Evolutionary conservation across 495 filamentous ascomycete species (phyloP), one percentile per base, ranked within the genome.

Genomic region (Xylaria acuta): DNA sequence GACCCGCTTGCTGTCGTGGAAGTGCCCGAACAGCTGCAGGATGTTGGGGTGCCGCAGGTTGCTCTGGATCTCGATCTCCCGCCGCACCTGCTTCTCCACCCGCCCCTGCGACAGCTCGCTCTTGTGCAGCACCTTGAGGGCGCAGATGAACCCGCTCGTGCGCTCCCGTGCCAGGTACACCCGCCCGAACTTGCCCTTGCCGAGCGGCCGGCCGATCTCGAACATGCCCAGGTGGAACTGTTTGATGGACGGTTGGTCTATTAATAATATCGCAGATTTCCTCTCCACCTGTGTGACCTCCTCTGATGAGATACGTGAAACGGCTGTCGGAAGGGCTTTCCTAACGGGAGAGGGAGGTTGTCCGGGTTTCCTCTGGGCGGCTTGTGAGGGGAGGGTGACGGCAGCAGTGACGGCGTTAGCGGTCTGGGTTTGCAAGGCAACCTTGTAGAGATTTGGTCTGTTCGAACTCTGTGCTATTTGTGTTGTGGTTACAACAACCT

Each of bases 191-290:
- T 99, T 99, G 67, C 96, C 96, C 80, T 98, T 99, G 11, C 96
- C 96, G 6, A 99, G 85, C 3, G 96, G 97, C 60, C 95, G 93
- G 12, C 96, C 96, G 75, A 99, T 98, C 77, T 99, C 96, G 77
- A 99, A 99, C 96, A 99, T 98, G 80, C 95, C 94, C 2, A 99
- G 90, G 74, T 98, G 94, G 79, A 96, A 93, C 65, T 94, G 88
- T 75, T 92, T 95, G 58, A 85, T 72, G 18, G 76, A 51, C 32
- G 93, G 89, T 64, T 90, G 86, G 69, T 90, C 89, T 69, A 91
- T 83, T 30, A 86, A 78, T 2, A 83, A 77, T 1, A 82, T 77
- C 25, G 84, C 81, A 6, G 88, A 86, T 51, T 83, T 84, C 53
- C 87, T 86, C 72, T 90, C 87, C 2, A 84, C 82, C 9, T 74